Evolutionary conservation across 768 basidiomycete genomes (phyloP).

Genomic region (Rhodotorula kratochvilovae): DNA sequence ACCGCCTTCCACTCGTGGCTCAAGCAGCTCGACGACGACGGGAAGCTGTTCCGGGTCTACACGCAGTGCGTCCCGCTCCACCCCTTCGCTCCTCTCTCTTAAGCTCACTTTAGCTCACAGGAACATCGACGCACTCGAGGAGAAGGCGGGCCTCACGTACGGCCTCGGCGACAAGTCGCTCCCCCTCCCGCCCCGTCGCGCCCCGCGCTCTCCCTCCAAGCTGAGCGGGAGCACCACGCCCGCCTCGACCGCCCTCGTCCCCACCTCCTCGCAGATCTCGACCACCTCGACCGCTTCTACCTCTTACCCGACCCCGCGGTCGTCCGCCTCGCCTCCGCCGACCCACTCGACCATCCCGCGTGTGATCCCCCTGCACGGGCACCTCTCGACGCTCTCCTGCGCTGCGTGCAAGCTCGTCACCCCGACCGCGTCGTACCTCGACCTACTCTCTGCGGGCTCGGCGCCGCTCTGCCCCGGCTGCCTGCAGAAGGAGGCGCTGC

Average conservation of each 20-base stretch:
- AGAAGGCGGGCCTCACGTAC: conserved; percentile 77
- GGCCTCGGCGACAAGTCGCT: conserved; percentile 61
- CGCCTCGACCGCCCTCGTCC: background rate
- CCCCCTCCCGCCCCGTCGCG: conserved; percentile 13
- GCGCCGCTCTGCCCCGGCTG: conserved; percentile 78
- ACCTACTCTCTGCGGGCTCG: conserved; percentile 59
- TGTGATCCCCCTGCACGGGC: conserved; percentile 86
- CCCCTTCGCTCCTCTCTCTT: background rate
- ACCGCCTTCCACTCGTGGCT: conserved; percentile 76
- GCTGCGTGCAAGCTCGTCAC: conserved; percentile 70
- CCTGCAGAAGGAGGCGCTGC: conserved; percentile 61
- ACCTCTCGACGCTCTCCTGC: conserved; percentile 72
- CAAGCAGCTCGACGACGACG: conserved; percentile 67
- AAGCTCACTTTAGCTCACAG: conserved; percentile 6
- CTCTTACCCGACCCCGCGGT: conserved; percentile 2
- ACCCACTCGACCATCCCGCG: conserved; percentile 55
- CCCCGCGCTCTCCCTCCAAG: background rate
- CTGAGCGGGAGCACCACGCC: background rate
- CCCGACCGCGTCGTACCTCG: conserved; percentile 61
- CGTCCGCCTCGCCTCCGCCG: background rate
- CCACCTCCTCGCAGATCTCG: background rate
- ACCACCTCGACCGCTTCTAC: background rate
- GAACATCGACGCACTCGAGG: conserved; percentile 85
- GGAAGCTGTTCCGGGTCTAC: conserved; percentile 75
- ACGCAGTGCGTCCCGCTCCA: conserved; percentile 56